Evolutionary conservation across 352 stramenopile genomes (phyloP).

Genomic region (Globisporangium canariense): DNA sequence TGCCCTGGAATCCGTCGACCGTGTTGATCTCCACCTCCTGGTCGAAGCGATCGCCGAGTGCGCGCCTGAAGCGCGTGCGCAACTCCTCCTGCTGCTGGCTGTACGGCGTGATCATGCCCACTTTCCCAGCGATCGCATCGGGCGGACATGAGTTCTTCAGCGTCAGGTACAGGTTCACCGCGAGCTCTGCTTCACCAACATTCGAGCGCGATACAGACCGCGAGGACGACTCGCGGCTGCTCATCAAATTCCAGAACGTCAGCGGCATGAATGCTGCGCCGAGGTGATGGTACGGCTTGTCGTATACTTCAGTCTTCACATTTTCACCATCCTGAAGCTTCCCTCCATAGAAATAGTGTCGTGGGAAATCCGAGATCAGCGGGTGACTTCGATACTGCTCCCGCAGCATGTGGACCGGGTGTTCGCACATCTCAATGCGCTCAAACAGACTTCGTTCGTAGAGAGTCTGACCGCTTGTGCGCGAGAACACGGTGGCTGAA

Average conservation of each 20-base stretch:
- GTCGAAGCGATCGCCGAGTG: constrained; percentile 65
- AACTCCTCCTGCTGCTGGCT: constrained; percentile 90
- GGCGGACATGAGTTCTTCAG: constrained; percentile 82
- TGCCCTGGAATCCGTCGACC: constrained; percentile 91
- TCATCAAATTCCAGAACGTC: constrained; percentile 86
- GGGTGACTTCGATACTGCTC: constrained; percentile 86
- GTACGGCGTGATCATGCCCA: constrained; percentile 89
- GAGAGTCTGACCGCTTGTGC: constrained; percentile 74
- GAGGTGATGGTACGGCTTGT: constrained; percentile 77
- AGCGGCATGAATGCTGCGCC: constrained; percentile 71
- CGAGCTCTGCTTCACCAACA: constrained; percentile 73
- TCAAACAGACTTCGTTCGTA: constrained; percentile 93
- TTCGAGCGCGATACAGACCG: constrained; percentile 84
- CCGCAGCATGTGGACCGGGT: constrained; percentile 88
- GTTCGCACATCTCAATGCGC: constrained; percentile 81
- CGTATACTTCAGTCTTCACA: constrained; percentile 57
- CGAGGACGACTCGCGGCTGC: constrained; percentile 63
- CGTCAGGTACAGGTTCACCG: constrained; percentile 86
- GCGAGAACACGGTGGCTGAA: constrained; percentile 91
- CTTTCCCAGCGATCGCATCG: constrained; percentile 70
- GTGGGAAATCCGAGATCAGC: constrained; percentile 78
- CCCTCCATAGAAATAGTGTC: constrained; percentile 83
- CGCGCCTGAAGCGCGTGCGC: constrained; percentile 44
- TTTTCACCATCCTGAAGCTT: constrained; percentile 85
- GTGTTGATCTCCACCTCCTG: constrained; percentile 91